A percentile compares a stretch with the other conserved stretches of the same genome.
phyloP scores from a whole-genome alignment of 208 protist genomes.

The Trichomonas vaginalis region DNA sequence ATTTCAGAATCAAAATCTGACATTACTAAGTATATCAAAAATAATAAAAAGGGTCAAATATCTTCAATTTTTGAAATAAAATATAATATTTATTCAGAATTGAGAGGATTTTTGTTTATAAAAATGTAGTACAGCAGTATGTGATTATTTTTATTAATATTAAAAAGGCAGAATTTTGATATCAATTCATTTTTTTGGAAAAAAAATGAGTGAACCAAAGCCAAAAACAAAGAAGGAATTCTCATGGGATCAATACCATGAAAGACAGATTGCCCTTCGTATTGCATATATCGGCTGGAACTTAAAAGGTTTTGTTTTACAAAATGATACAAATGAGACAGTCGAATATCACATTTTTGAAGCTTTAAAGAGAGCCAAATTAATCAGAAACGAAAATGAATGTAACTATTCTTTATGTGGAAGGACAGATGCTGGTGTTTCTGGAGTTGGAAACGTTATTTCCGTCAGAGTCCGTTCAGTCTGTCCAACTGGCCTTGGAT shows the following conservation, averaged over 20 bases:
- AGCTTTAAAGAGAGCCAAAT: background rate
- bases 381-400: background rate
- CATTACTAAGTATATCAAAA: no score
- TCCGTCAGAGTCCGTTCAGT: background rate
- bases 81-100: no score
- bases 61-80: no score
- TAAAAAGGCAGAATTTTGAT: no score
- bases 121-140: no score
- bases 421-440: background rate
- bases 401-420: background rate
- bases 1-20: no score
- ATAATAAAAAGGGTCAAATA: no score
- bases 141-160: no score
- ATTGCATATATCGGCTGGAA: background rate
- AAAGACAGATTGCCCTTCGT: background rate
- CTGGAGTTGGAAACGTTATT: constrained; percentile 8
- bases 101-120: no score
- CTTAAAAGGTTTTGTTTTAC: background rate
- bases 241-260: background rate
- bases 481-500: background rate
- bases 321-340: background rate
- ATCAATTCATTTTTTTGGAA: no score
- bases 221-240: background rate
- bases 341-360: background rate
- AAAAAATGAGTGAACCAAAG: background rate